Evolutionary conservation across 805 yeast species (phyloP).

Genomic region (Yamadazyma kitorensis): DNA sequence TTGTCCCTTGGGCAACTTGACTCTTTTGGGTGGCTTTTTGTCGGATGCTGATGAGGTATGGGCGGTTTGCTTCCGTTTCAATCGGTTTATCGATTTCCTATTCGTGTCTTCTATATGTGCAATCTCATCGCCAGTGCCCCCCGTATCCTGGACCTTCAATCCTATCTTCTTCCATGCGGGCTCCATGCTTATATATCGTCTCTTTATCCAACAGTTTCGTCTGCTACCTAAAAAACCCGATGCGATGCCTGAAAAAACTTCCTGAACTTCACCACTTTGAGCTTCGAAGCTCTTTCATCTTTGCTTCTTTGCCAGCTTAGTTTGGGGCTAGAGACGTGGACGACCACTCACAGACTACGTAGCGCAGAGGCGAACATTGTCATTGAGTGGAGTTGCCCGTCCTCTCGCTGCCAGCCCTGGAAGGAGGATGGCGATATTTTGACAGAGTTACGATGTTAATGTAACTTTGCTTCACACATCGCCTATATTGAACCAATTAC

Average conservation of each 20-base stretch:
- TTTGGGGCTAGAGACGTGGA: no score
- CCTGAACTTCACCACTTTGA: no score
- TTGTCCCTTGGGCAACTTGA: constrained; percentile 64
- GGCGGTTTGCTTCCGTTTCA: constrained; percentile 17
- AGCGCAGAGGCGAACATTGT: no score
- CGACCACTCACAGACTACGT: no score
- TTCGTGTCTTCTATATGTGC: constrained; percentile 37
- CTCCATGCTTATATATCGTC: constrained; percentile 11
- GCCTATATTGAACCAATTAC: constrained; percentile 36
- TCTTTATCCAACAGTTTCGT: no score
- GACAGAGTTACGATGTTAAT: constrained; percentile 10
- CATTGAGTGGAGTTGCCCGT: no score
- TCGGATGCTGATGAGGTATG: constrained; percentile 1
- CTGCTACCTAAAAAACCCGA: no score
- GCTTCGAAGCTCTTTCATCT: no score
- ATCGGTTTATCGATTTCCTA: constrained; percentile 41
- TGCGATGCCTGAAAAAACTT: no score
- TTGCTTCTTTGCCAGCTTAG: no score
- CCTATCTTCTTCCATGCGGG: constrained; percentile 89
- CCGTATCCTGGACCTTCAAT: constrained; percentile 53
- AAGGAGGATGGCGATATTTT: constrained; percentile 11
- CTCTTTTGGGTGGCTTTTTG: constrained; percentile 67
- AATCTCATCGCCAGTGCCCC: constrained; percentile 40
- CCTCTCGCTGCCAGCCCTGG: no score
- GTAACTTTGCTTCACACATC: constrained; percentile 24